Base-by-base conservation (phyloP, 2,329 filamentous ascomycete species). In the Colletotrichum sansevieriae region DNA sequence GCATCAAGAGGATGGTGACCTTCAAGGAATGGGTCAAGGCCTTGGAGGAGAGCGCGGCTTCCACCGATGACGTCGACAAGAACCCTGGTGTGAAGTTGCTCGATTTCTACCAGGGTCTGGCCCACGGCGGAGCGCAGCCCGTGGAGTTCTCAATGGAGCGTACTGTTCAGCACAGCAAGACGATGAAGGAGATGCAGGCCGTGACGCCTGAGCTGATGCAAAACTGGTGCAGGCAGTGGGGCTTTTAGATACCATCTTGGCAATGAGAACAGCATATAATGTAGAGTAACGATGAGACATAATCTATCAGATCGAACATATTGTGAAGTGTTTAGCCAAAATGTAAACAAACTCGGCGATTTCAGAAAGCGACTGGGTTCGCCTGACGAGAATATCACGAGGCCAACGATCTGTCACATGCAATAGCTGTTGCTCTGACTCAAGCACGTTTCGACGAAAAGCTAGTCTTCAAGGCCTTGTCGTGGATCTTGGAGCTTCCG, bases 71-170 rank as follows among this genome's bases (percentile, higher is more conserved):
- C 9, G 71, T 85, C 0, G 77, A 77, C 3, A 76, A 74, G 63
- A 87, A 86, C 71, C 84, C 84, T 0, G 85, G 80, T 10, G 72
- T 87, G 46, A 88, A 88, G 77, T 76, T 88, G 51, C 71, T 88
- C 0, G 84, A 86, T 51, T 83, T 84, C 29, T 88, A 85, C 71
- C 76, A 75, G 57, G 76, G 73, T 2, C 75, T 82, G 73, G n/a
- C 63, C 49, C 4, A 41, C 58, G 4, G 62, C 47, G 10, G 65
- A 60, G 52, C 72, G 3, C 33, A 60, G 22, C 75, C 79, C 3
- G 75, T 81, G 3, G 72, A 76, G 29, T 79, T 84, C 63, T 81
- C 82, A 9, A 82, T 81, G 74, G 74, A 72, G 47, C 76, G 76
- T 13, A 83, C 84, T 1, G 75, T 75, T 44, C 71, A 73, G 51